Evolutionary conservation across 2,329 filamentous ascomycete species (phyloP).

Genomic region (Stagonosporopsis cucurbitacearum): DNA sequence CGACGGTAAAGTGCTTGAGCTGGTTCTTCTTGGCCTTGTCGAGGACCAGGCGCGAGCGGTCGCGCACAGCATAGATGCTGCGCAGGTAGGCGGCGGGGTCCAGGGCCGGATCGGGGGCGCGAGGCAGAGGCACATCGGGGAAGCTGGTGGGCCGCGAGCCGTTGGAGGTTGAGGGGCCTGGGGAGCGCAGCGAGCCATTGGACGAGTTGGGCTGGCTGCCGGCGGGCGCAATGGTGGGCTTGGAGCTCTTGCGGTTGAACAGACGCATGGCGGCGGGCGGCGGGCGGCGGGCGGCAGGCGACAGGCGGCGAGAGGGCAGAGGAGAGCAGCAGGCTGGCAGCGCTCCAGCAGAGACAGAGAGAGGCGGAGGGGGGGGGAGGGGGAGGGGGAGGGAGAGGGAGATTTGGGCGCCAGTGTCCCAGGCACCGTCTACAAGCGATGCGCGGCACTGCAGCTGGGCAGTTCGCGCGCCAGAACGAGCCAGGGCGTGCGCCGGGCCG

Average conservation of each 20-base stretch:
- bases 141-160: conserved; percentile 56
- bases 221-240: conserved; percentile 45
- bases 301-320: conserved; percentile 1
- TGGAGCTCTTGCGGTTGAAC: conserved; percentile 59
- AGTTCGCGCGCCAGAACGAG: conserved; percentile 21
- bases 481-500: conserved; percentile 15
- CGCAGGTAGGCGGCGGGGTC: conserved; percentile 91
- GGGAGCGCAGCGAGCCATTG: conserved; percentile 59
- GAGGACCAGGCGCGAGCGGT: conserved; percentile 75
- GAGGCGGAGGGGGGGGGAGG: too few species aligned
- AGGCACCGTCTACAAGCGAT: conserved; percentile 26
- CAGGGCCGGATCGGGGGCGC: conserved; percentile 82
- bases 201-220: conserved; percentile 52
- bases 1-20: conserved; percentile 86
- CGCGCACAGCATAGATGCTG: conserved; percentile 86
- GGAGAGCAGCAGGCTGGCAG: conserved; percentile 14
- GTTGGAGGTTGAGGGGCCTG: conserved; percentile 52
- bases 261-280: conserved; percentile 54
- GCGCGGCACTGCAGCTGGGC: conserved; percentile 2
- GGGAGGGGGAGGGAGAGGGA: not conserved
- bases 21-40: conserved; percentile 79
- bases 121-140: conserved; percentile 80
- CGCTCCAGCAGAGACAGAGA: conserved; percentile 17
- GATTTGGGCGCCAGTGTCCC: conserved; percentile 4
- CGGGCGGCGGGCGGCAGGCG: conserved; percentile 5